Base-by-base conservation (phyloP, 805 yeast species). In the Monosporozyma yasuniensis region DNA sequence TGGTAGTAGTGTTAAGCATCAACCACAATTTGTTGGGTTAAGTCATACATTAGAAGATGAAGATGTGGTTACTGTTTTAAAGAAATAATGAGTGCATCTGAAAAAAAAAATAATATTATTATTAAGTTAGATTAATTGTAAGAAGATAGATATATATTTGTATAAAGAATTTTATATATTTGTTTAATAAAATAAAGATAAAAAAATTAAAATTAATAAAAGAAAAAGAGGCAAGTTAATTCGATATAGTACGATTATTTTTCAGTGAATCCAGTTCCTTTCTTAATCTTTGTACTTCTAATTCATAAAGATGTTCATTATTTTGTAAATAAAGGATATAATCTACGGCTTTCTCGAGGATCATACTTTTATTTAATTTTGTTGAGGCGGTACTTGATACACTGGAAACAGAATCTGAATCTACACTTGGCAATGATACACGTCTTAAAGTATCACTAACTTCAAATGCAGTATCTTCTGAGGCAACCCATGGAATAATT, bases 1-100 rank as follows among this genome's bases (percentile, higher is more conserved):
- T 64, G 99, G 99, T 35, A 78, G 85, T 28, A 85, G 95, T 65
- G 98, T 91, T 48, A 93, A 93, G 73, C 99, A 93, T 68, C 97
- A 91, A 70, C 98, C 98, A 14, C 99, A 93, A 72, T 81, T 83
- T 57, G 98, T 91, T 44, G 99, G 99, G 27, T 74, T 93, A 57
- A 68, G 77, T 44, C 99, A 93, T 71, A 74, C 68, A 11, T 73
- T 93, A 59, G 85, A 83, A 70, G 99, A 93, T 69, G 99, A 93
- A 70, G 99, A 93, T 70, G 99, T 93, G 30, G 95, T 93, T 47
- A 91, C 99, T 18, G 87, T 90, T 59, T 77, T 90, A 71, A 90
- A 90, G 73, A 84, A 87, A 65, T 70, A 55, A 57, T 11, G n/a
- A n/a, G n/a, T 21, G 27, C 35, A 44, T 44, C n/a, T n/a, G n/a